Evolutionary conservation across 2,329 filamentous ascomycete genomes (phyloP).

Genomic region (Xylaria arbuscula): DNA sequence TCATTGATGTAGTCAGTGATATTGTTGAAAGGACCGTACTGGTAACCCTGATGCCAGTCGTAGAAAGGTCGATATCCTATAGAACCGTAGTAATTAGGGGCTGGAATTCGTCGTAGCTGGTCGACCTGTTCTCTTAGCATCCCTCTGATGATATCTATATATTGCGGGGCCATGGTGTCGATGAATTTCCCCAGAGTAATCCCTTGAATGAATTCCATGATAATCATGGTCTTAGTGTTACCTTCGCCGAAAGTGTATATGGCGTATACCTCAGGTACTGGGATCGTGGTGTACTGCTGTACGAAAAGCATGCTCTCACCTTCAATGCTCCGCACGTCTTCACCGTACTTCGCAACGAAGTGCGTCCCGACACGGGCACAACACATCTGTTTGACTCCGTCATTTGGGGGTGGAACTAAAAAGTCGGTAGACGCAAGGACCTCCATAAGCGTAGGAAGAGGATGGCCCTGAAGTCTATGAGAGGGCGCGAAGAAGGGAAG

Average conservation of each 20-base stretch:
- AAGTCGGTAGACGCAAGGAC: not conserved
- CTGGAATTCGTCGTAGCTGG: slow-evolving; percentile 22
- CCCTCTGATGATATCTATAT: not conserved
- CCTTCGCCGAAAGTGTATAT: slow-evolving; percentile 14
- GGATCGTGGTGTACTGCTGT: slow-evolving; percentile 11
- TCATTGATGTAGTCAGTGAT: not conserved
- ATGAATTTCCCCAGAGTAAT: not conserved
- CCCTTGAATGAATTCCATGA: slow-evolving; percentile 27
- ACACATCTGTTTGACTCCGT: not conserved
- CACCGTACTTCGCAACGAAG: slow-evolving; percentile 27
- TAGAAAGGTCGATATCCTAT: slow-evolving; percentile 15
- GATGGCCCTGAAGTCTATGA: slow-evolving; percentile 8
- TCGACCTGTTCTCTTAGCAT: slow-evolving; percentile 14
- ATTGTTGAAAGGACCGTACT: slow-evolving; percentile 18
- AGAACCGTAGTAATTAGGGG: slow-evolving; percentile 20
- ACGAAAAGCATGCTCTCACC: slow-evolving; percentile 35
- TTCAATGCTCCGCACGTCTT: not conserved
- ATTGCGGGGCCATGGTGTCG: not conserved
- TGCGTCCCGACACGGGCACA: slow-evolving; percentile 23
- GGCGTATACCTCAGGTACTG: slow-evolving; percentile 29
- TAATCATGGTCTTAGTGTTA: slow-evolving; percentile 12
- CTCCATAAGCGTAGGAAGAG: slow-evolving; percentile 16
- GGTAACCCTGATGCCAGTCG: not conserved
- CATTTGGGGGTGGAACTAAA: not conserved
- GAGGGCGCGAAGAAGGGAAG: slow-evolving; percentile 29